phyloP scores from a whole-genome alignment of 257 asterid genomes.

The Ilex aquifolium region DNA sequence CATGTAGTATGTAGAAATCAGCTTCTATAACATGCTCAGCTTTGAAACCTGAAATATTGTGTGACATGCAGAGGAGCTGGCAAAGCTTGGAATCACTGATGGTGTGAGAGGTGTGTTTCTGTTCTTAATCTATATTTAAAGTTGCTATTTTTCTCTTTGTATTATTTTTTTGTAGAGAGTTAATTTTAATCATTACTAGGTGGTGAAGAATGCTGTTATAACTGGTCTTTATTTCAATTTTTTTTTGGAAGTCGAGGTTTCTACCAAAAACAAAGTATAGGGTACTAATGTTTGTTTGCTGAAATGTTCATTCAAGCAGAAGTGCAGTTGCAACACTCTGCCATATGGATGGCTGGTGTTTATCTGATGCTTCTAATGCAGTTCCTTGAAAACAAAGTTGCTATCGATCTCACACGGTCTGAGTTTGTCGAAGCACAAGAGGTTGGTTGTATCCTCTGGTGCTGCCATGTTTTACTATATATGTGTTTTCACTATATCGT shows the following conservation, averaged over 20 bases:
- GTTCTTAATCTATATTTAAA: background rate
- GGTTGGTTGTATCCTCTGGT: constrained; percentile 42
- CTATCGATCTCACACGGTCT: constrained; percentile 81
- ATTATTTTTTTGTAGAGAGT: background rate
- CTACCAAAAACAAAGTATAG: background rate
- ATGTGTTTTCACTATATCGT: constrained; percentile 7
- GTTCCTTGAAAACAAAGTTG: constrained; percentile 93
- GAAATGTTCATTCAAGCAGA: constrained; percentile 43
- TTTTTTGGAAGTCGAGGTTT: background rate
- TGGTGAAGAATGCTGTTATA: background rate
- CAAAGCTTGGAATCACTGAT: constrained; percentile 69
- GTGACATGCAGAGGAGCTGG: constrained; percentile 71
- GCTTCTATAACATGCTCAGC: constrained; percentile 9
- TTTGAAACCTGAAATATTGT: constrained; percentile 18
- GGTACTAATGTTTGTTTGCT: constrained; percentile 27
- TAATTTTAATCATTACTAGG: background rate
- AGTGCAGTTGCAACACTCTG: constrained; percentile 83
- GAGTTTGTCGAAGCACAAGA: constrained; percentile 90
- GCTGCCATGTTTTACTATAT: constrained; percentile 7
- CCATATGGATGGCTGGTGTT: constrained; percentile 96
- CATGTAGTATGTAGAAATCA: background rate
- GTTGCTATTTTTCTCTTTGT: background rate
- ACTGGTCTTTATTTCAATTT: background rate
- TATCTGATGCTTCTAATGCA: constrained; percentile 85
- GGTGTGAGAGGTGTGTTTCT: constrained; percentile 55